Conservation (phyloP, 768 basidiomycete species). For the Floccularia luteovirens region DNA sequence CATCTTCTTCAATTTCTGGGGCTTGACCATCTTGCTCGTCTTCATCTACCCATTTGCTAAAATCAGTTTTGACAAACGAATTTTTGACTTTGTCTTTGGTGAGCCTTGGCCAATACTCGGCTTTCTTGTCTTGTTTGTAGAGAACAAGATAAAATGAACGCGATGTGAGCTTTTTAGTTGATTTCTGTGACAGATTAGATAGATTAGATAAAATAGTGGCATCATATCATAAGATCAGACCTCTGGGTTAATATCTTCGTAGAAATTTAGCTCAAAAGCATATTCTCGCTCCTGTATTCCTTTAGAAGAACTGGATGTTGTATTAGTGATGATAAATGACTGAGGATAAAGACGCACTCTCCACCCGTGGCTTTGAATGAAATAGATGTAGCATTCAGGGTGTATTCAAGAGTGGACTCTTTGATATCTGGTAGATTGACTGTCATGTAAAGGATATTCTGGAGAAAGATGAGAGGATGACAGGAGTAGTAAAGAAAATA, state of each 20-base stretch:
- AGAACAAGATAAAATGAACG: conserved; percentile 64
- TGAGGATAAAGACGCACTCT: conserved; percentile 35
- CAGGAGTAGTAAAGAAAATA: conserved; percentile 6
- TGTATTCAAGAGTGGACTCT: conserved; percentile 47
- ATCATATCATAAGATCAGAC: conserved; percentile 27
- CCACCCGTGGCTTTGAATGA: conserved; percentile 61
- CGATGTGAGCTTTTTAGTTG: conserved; percentile 50
- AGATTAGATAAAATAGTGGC: conserved; percentile 1
- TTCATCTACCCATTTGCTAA: conserved; percentile 93
- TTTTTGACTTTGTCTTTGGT: conserved; percentile 82
- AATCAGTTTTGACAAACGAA: conserved; percentile 89
- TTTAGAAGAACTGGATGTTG: conserved; percentile 22
- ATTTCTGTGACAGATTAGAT: conserved; percentile 32
- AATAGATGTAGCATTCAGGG: conserved; percentile 47
- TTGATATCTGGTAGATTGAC: conserved; percentile 75
- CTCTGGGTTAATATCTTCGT: conserved; percentile 67
- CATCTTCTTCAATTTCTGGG: conserved; percentile 37
- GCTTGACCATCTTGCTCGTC: conserved; percentile 81
- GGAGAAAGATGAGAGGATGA: conserved; percentile 10
- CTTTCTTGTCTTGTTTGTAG: conserved; percentile 69
- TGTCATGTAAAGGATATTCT: conserved; percentile 88
- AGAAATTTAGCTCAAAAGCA: conserved; percentile 73
- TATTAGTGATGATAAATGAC: conserved; percentile 5
- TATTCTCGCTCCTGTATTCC: conserved; percentile 52
- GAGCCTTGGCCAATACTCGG: conserved; percentile 89